Evolutionary conservation across 2,329 filamentous ascomycete genomes (phyloP).

Genomic region (Pseudopyricularia cyperi): DNA sequence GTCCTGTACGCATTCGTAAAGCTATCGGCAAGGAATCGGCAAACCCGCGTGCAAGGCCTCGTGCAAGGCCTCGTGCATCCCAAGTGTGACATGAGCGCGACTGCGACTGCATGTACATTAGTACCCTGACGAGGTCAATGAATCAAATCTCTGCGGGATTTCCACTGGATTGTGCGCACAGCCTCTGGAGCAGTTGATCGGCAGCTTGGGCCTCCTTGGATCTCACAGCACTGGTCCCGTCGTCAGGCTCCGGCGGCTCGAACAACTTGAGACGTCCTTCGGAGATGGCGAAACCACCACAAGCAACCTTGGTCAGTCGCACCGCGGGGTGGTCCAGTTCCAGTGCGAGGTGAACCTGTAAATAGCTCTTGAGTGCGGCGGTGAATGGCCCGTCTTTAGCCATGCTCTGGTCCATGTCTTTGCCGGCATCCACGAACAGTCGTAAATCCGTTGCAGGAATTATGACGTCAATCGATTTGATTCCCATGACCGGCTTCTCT

Average conservation of each 20-base stretch:
- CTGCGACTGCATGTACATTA: too few species aligned
- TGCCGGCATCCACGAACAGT: conserved; percentile 30
- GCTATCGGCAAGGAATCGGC: too few species aligned
- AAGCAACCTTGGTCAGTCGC: conserved; percentile 37
- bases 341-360: conserved; percentile 38
- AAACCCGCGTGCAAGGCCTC: too few species aligned
- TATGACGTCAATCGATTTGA: conserved; percentile 37
- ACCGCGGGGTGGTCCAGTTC: conserved; percentile 44
- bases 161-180: neutral
- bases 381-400: conserved; percentile 26
- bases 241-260: neutral
- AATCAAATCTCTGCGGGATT: neutral
- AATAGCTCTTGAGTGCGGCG: conserved; percentile 33
- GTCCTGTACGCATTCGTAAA: too few species aligned
- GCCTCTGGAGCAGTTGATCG: neutral
- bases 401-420: conserved; percentile 7
- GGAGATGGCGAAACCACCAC: conserved; percentile 40
- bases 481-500: conserved; percentile 12
- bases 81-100: too few species aligned
- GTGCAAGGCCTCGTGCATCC: too few species aligned
- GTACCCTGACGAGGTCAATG: too few species aligned
- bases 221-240: neutral
- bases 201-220: neutral
- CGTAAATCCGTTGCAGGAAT: conserved; percentile 33
- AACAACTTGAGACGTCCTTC: conserved; percentile 39